phyloP scores from a whole-genome alignment of 164 flowering plant genomes.

The Berberis thunbergii region DNA sequence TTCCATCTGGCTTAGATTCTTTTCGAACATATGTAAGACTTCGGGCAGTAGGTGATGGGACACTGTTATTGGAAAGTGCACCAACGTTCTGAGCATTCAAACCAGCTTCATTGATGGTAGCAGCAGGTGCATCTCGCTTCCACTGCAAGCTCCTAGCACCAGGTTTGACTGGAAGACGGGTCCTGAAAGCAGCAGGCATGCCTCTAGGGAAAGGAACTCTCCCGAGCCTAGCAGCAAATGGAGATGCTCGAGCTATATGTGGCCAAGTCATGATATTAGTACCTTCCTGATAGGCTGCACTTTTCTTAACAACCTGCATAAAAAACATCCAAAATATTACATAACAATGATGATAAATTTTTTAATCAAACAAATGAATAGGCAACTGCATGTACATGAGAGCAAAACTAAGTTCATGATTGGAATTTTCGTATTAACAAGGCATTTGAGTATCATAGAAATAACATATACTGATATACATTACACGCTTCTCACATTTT shows the following conservation, averaged over 20 bases:
- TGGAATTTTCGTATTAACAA: no score
- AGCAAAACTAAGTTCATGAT: no score
- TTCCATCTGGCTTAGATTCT: constrained; percentile 37
- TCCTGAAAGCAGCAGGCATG: constrained; percentile 30
- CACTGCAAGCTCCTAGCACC: constrained; percentile 85
- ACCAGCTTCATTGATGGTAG: constrained; percentile 10
- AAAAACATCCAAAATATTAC: background rate
- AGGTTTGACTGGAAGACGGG: constrained; percentile 37
- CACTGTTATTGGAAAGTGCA: constrained; percentile 11
- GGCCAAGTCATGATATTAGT: constrained; percentile 45
- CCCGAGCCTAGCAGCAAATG: constrained; percentile 45
- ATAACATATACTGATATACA: no score
- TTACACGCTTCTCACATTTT: no score
- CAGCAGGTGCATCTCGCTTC: constrained; percentile 55
- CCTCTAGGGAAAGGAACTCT: constrained; percentile 57
- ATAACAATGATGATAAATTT: no score
- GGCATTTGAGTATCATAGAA: no score
- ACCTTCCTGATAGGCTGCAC: constrained; percentile 42
- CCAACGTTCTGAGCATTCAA: constrained; percentile 18
- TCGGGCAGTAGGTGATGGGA: constrained; percentile 30
- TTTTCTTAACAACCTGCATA: constrained; percentile 56
- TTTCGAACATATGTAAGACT: constrained; percentile 64
- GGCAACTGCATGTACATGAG: no score
- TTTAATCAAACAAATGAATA: no score
- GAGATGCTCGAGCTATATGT: constrained; percentile 38